These are phyloP conservation scores for Protomyces gravidus DNA, from an alignment of 1,139 yeast species.

Conservation along the genomic window DNA sequence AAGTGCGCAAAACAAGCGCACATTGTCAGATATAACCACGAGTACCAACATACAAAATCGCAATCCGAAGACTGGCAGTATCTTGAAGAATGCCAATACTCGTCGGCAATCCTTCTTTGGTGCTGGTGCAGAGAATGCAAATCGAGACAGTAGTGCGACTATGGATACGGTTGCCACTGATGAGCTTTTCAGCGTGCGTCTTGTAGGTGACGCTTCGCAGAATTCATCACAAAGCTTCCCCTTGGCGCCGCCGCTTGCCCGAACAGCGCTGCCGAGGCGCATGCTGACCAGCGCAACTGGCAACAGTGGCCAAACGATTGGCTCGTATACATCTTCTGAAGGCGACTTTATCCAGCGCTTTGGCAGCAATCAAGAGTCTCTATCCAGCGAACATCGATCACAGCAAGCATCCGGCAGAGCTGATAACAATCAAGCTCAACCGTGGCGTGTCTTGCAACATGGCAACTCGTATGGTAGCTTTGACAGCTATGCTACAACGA, in stretches of 20 bases:
- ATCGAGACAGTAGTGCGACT: constrained; percentile 6
- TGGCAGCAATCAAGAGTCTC: constrained; percentile 22
- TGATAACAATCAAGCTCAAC: constrained; percentile 22
- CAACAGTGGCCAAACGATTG: constrained; percentile 25
- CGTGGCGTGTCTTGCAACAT: constrained; percentile 21
- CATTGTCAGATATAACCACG: constrained; percentile 8
- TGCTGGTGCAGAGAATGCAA: not conserved
- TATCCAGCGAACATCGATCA: constrained; percentile 2
- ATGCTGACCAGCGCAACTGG: constrained; percentile 5
- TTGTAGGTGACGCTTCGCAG: constrained; percentile 3
- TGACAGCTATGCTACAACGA: constrained; percentile 23
- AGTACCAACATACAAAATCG: not conserved
- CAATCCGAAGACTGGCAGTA: constrained; percentile 8
- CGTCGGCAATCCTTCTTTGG: not conserved
- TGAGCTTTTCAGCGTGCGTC: constrained; percentile 27
- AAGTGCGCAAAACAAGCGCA: not conserved
- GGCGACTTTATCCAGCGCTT: constrained; percentile 24
- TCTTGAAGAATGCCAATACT: constrained; percentile 3
- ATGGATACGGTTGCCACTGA: constrained; percentile 24
- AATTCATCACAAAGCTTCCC: not conserved
- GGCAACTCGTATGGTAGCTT: constrained; percentile 22
- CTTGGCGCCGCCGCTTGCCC: constrained; percentile 14
- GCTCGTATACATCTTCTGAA: constrained; percentile 18
- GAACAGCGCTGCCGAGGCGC: not conserved
- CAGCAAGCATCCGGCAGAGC: constrained; percentile 7